These are phyloP conservation scores for Penicillium soppii DNA, from an alignment of 495 filamentous ascomycete species.

Conservation along the genomic window DNA sequence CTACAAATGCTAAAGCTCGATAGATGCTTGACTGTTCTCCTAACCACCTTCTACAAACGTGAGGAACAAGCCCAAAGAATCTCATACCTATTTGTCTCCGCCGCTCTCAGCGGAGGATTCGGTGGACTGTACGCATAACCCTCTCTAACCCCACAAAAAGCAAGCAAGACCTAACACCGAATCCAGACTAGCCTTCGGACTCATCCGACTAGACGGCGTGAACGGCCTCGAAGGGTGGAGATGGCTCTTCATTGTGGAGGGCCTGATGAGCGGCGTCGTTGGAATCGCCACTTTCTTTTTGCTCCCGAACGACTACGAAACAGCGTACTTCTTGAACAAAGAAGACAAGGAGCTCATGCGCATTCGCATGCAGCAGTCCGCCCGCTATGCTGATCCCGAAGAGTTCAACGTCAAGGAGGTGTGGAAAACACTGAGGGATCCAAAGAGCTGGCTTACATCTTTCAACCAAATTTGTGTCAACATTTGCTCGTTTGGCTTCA, in stretches of 20 bases:
- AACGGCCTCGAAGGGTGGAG: conserved; percentile 35
- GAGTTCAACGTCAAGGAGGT: conserved; percentile 15
- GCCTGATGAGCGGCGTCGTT: conserved; percentile 19
- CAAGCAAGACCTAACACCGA: background rate
- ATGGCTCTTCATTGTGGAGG: conserved; percentile 46
- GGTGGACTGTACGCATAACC: conserved; percentile 8
- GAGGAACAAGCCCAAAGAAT: conserved; percentile 19
- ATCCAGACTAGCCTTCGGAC: conserved; percentile 28
- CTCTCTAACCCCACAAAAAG: background rate
- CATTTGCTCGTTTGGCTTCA: conserved; percentile 14
- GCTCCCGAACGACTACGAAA: conserved; percentile 13
- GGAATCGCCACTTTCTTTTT: conserved; percentile 16
- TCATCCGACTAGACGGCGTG: conserved; percentile 32
- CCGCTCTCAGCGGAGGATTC: conserved; percentile 30
- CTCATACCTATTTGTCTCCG: conserved; percentile 23
- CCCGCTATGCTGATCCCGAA: conserved; percentile 8
- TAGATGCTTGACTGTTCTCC: conserved; percentile 30
- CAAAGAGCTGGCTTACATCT: conserved; percentile 17
- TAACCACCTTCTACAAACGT: conserved; percentile 22
- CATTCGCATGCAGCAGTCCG: conserved; percentile 11
- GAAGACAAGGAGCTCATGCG: conserved; percentile 17
- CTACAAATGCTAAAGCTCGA: conserved; percentile 15
- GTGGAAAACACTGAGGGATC: conserved; percentile 12
- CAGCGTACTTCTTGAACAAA: conserved; percentile 17
- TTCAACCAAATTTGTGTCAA: conserved; percentile 19